Conservation (phyloP, 805 yeast genomes). For the Sugiyamaella smithiae region DNA sequence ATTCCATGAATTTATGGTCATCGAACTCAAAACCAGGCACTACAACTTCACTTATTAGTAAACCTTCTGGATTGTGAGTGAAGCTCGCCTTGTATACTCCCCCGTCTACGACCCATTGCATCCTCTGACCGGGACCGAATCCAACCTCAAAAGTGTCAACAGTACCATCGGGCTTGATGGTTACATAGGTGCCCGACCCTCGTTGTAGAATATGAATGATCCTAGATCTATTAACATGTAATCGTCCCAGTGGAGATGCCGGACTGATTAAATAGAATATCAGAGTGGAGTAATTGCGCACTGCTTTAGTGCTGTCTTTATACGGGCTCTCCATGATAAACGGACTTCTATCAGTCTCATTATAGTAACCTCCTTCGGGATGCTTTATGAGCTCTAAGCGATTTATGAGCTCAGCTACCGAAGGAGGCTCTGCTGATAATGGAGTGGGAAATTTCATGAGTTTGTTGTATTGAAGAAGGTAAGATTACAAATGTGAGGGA, state of each 20-base stretch:
- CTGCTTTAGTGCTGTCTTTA: constrained; percentile 14
- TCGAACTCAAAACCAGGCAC: constrained; percentile 60
- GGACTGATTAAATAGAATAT: constrained; percentile 54
- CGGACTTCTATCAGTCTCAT: constrained; percentile 54
- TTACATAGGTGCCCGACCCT: constrained; percentile 55
- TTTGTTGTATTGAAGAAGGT: too few species aligned
- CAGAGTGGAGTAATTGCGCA: constrained; percentile 46
- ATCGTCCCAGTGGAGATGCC: constrained; percentile 48
- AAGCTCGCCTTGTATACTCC: constrained; percentile 58
- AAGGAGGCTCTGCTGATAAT: not conserved
- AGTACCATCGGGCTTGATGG: constrained; percentile 49
- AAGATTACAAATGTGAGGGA: too few species aligned
- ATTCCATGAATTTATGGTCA: constrained; percentile 47
- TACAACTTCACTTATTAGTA: constrained; percentile 55
- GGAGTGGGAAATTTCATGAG: not conserved
- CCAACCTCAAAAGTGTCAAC: constrained; percentile 54
- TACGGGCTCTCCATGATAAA: constrained; percentile 42
- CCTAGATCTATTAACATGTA: constrained; percentile 51
- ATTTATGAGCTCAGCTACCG: not conserved
- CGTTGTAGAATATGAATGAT: constrained; percentile 54
- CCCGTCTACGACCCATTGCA: constrained; percentile 65
- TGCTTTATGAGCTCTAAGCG: constrained; percentile 32
- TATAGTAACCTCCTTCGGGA: constrained; percentile 57
- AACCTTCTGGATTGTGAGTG: constrained; percentile 20
- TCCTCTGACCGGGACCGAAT: constrained; percentile 49